Conservation (phyloP, 1,284 basidiomycete species). For the Inonotus obliquus region DNA sequence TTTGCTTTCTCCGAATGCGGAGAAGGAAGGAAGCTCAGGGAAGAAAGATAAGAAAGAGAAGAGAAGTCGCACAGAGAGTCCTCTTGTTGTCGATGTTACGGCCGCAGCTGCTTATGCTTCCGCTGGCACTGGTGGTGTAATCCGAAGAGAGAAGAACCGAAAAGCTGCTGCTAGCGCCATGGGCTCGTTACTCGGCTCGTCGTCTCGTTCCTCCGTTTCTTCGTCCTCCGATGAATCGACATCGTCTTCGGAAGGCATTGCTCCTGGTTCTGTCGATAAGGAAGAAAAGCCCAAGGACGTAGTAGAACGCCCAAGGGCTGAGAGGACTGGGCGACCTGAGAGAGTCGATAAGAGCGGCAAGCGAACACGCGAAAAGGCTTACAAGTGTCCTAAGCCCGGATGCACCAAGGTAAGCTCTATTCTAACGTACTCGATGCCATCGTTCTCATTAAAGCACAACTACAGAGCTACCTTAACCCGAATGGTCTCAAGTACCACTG, state of each 20-base stretch:
- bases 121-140: neutral
- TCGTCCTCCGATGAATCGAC: neutral
- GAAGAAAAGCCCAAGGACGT: neutral
- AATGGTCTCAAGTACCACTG: constrained; percentile 61
- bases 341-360: constrained; percentile 8
- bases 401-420: constrained; percentile 35
- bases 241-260: neutral
- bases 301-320: neutral
- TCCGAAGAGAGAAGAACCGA: neutral
- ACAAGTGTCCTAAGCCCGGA: constrained; percentile 35
- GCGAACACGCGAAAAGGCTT: constrained; percentile 30
- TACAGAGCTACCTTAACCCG: constrained; percentile 47
- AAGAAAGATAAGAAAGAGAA: neutral
- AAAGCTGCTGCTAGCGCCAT: neutral
- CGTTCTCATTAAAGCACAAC: neutral
- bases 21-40: neutral
- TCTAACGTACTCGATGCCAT: neutral
- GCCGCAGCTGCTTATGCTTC: neutral
- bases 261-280: neutral
- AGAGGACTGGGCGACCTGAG: constrained; percentile 4
- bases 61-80: neutral
- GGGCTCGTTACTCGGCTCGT: neutral
- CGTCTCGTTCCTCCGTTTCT: neutral
- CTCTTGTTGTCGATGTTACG: neutral
- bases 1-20: neutral